Percentiles rank a stretch among this genome's conserved stretches.
Evolutionary conservation across 1,284 basidiomycete genomes (phyloP).

Genomic region (Irpex lacteus): DNA sequence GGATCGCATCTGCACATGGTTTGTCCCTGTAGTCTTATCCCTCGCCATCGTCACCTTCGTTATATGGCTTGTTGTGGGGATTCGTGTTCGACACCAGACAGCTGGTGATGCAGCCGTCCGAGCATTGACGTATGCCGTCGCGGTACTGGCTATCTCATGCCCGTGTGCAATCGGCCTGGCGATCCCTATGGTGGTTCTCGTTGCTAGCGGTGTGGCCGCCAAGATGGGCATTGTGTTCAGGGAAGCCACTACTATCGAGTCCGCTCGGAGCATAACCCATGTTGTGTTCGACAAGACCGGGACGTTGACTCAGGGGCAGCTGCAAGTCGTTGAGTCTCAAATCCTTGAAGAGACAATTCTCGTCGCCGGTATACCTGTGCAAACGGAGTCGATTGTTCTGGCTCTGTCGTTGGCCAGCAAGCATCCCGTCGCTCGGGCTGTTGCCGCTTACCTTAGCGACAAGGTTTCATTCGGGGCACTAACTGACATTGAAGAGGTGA

Average conservation of each 20-base stretch:
- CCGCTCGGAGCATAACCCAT: constrained; percentile 29
- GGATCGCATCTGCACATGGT: constrained; percentile 34
- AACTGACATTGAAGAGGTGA: constrained; percentile 30
- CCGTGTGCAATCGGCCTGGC: constrained; percentile 41
- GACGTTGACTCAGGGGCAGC: constrained; percentile 37
- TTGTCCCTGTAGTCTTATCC: constrained; percentile 33
- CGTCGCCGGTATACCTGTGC: constrained; percentile 15
- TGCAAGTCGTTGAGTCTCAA: constrained; percentile 29
- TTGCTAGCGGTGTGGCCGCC: constrained; percentile 33
- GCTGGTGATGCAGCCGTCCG: constrained; percentile 27
- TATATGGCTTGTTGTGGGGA: constrained; percentile 36
- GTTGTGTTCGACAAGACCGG: constrained; percentile 49
- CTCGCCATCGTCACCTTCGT: constrained; percentile 32
- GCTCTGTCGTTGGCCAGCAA: constrained; percentile 27
- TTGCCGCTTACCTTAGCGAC: constrained; percentile 21
- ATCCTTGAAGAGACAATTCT: constrained; percentile 18
- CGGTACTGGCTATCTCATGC: constrained; percentile 41
- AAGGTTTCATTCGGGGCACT: not conserved
- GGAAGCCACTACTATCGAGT: constrained; percentile 31
- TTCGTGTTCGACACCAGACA: constrained; percentile 27
- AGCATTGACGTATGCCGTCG: constrained; percentile 39
- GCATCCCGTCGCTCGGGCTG: constrained; percentile 34
- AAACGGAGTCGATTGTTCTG: constrained; percentile 13
- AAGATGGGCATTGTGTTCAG: constrained; percentile 34
- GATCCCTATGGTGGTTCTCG: constrained; percentile 36